phyloP scores from a whole-genome alignment of 1,284 basidiomycete species.

The Flammula alnicola region DNA sequence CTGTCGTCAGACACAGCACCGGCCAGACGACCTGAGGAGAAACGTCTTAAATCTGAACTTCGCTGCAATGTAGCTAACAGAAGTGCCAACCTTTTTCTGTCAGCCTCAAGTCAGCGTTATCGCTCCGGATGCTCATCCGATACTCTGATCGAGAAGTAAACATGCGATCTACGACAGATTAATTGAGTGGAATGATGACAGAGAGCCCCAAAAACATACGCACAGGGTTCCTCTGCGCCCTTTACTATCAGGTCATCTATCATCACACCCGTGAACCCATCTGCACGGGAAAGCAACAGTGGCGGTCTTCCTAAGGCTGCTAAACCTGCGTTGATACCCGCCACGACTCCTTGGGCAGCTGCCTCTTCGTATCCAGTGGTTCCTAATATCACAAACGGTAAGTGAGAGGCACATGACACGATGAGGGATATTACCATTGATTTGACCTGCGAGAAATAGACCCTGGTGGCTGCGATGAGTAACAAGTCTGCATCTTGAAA shows the following conservation, averaged over 20 bases:
- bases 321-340: conserved; percentile 87
- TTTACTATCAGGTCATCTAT: conserved; percentile 89
- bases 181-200: conserved; percentile 6
- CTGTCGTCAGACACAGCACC: conserved; percentile 70
- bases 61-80: too few relatives aligned
- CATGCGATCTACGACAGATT: conserved; percentile 73
- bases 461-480: too few relatives aligned
- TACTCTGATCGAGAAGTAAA: conserved; percentile 92
- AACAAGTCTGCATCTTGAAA: not conserved
- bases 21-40: conserved; percentile 51
- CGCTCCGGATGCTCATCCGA: conserved; percentile 83
- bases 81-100: conserved; percentile 67
- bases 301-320: conserved; percentile 59
- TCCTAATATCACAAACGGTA: conserved; percentile 39
- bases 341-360: conserved; percentile 83
- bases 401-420: not conserved
- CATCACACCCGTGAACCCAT: conserved; percentile 88
- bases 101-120: conserved; percentile 86
- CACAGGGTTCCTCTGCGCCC: conserved; percentile 89
- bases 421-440: conserved; percentile 61
- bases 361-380: conserved; percentile 95
- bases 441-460: conserved; percentile 87
- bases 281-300: conserved; percentile 76
- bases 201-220: conserved; percentile 29
- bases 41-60: too few relatives aligned